Base-by-base conservation (phyloP, 2,329 filamentous ascomycete species). In the Cladophialophora immunda region DNA sequence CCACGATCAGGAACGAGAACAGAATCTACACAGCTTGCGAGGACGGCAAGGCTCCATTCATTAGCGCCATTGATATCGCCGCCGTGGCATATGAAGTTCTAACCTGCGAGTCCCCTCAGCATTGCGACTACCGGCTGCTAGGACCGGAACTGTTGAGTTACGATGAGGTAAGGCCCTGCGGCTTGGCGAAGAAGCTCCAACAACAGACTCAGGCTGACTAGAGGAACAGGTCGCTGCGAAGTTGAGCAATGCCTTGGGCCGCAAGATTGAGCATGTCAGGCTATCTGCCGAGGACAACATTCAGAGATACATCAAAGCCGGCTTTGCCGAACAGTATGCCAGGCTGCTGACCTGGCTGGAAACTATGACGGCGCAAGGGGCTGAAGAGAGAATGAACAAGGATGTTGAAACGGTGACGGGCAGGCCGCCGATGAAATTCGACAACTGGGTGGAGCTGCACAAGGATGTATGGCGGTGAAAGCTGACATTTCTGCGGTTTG, bases 331-430 rank as follows among this genome's bases (percentile, higher is more conserved):
- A 56, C 25, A 56, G 5, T 41, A 77, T 59, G 76, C 78, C 0
- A 67, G 68, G 30, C 69, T 78, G 62, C 66, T 82, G 64, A 75
- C 74, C 6, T 68, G 58, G 1, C 66, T 81, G 32, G 69, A 73
- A 22, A 58, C 47, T 1, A 72, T 65, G 1, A 77, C 80, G 68
- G 76, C 75, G 62, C 70, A 75, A 32, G 78, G 79, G 1, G 68
- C 72, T 9, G 80, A 82, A 72, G 74, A 79, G 19, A 72, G 75
- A 27, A 74, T 74, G 8, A 79, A 78, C 62, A 76, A 79, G 55
- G 74, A 74, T 19, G 74, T 81, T 1, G 64, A 80, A 30, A 81
- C 78, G 7, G 64, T 80, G 32, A 81, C 78, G 7, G 78, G 80
- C 0, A 68, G 69, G 19, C 68, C 70, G 22, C 78, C 80, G 4